phyloP scores from a whole-genome alignment of 208 protist species.

The Porcisia hertigi region DNA sequence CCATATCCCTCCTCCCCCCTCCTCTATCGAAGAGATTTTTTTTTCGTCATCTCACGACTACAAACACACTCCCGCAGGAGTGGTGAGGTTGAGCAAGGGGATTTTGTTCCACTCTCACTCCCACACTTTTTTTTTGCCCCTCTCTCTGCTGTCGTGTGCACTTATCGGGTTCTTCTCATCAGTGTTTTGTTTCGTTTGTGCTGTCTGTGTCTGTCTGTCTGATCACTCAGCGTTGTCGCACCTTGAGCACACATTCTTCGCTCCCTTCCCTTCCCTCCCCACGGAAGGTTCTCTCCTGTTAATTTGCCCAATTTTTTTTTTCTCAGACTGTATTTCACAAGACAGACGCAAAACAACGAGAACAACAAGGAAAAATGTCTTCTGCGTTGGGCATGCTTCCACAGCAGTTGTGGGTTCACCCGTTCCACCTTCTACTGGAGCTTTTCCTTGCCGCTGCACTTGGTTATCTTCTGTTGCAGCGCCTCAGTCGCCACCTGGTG shows the following conservation, averaged over 20 bases:
- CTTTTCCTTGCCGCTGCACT: slow-evolving; percentile 59
- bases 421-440: slow-evolving; percentile 70
- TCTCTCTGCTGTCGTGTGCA: too few species aligned
- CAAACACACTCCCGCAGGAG: too few species aligned
- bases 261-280: background rate
- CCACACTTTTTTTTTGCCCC: too few species aligned
- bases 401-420: slow-evolving; percentile 54
- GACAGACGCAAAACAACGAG: background rate
- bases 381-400: slow-evolving; percentile 11
- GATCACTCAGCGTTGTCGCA: background rate
- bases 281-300: background rate
- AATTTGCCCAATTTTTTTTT: background rate
- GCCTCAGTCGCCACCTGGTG: slow-evolving; percentile 16
- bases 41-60: too few species aligned
- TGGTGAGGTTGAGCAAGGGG: too few species aligned
- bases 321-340: background rate
- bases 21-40: too few species aligned
- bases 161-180: too few species aligned
- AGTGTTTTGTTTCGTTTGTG: too few species aligned
- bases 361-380: slow-evolving; percentile 9
- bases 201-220: too few species aligned
- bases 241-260: background rate
- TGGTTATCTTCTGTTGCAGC: slow-evolving; percentile 42
- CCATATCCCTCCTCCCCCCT: too few species aligned
- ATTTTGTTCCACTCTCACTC: too few species aligned